These are phyloP conservation scores for Gossypium australe DNA, from an alignment of 345 rosid species.

Conservation along the genomic window DNA sequence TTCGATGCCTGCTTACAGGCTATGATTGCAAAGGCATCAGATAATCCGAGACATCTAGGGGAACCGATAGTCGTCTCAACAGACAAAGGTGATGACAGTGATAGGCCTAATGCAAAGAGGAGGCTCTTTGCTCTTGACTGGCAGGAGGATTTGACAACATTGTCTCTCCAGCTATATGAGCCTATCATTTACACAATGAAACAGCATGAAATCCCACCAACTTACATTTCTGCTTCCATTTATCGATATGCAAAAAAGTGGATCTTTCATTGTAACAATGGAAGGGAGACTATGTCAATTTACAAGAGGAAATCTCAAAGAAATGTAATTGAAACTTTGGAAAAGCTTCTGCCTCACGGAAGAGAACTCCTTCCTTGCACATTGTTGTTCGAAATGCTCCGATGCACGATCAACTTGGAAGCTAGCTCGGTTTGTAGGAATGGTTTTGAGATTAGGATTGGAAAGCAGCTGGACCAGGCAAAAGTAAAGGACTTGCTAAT, in stretches of 20 bases:
- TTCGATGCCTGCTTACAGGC: constrained; percentile 58
- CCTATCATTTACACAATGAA: constrained; percentile 31
- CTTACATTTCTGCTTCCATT: constrained; percentile 50
- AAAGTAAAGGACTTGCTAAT: constrained; percentile 51
- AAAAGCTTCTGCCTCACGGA: constrained; percentile 53
- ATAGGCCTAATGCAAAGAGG: constrained; percentile 64
- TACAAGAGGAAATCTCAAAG: constrained; percentile 35
- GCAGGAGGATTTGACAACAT: constrained; percentile 54
- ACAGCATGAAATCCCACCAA: constrained; percentile 32
- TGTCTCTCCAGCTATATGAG: constrained; percentile 55
- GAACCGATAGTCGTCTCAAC: constrained; percentile 32
- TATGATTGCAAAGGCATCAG: constrained; percentile 43
- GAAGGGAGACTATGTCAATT: constrained; percentile 26
- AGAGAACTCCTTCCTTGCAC: constrained; percentile 52
- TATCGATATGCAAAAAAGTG: constrained; percentile 45
- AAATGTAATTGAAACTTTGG: constrained; percentile 58
- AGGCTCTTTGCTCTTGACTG: constrained; percentile 53
- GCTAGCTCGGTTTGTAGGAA: constrained; percentile 49
- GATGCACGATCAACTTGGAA: constrained; percentile 40
- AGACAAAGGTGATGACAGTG: constrained; percentile 18
- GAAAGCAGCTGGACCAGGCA: constrained; percentile 69
- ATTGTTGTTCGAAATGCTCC: constrained; percentile 51
- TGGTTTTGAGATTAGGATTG: constrained; percentile 69
- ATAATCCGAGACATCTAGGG: constrained; percentile 58
- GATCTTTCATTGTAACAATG: constrained; percentile 27